Conservation (phyloP, 352 stramenopile genomes). For the Pythium guiyangense region DNA sequence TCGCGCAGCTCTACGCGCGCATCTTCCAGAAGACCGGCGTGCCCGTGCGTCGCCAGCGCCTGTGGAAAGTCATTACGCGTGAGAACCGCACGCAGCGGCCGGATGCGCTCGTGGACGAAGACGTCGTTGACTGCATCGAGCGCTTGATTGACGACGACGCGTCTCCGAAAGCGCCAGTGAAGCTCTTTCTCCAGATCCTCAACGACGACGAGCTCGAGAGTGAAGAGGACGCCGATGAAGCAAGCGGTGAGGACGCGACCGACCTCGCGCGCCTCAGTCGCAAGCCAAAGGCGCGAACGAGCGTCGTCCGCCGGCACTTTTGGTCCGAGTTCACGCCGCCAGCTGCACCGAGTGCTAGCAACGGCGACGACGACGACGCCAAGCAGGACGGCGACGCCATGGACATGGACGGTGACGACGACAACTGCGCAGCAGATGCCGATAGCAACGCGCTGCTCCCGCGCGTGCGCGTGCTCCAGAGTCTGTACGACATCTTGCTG, state of each 20-base stretch:
- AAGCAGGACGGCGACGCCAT: conserved; percentile 1
- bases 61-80: conserved; percentile 85
- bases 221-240: not conserved
- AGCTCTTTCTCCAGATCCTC: conserved; percentile 73
- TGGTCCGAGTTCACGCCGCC: conserved; percentile 53
- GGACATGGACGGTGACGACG: conserved; percentile 6
- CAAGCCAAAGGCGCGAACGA: conserved; percentile 1
- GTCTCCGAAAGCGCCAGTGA: conserved; percentile 57
- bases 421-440: not conserved
- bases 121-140: conserved; percentile 46
- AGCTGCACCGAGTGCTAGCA: conserved; percentile 12
- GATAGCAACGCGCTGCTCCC: conserved; percentile 13
- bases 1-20: conserved; percentile 61
- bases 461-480: conserved; percentile 13
- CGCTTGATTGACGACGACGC: conserved; percentile 71
- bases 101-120: conserved; percentile 43
- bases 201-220: conserved; percentile 1
- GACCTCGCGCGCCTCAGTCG: not conserved
- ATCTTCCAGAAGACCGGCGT: conserved; percentile 65
- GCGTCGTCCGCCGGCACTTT: conserved; percentile 47
- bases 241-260: not conserved
- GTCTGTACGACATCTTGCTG: conserved; percentile 59
- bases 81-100: conserved; percentile 81
- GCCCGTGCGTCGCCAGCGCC: conserved; percentile 49
- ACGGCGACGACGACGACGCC: conserved; percentile 13